These are phyloP conservation scores for Heritiera littoralis DNA, from an alignment of 345 rosid genomes.

Conservation along the genomic window DNA sequence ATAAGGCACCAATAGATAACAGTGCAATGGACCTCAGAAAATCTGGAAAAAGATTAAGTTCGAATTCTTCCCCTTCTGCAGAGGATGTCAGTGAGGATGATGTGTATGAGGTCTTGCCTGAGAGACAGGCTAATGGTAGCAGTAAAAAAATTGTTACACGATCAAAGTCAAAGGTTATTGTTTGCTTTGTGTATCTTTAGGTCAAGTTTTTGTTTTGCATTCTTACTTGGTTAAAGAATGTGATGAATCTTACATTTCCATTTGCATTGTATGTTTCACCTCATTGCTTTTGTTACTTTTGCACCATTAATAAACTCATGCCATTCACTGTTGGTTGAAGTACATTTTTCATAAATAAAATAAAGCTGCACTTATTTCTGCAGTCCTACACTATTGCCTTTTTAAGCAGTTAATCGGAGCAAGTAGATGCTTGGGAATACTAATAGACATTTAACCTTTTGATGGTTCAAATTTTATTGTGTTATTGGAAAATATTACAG, in stretches of 20 bases:
- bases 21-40: constrained; percentile 22
- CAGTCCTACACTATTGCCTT: background rate
- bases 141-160: constrained; percentile 17
- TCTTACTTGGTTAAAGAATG: background rate
- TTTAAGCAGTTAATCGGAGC: background rate
- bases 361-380: background rate
- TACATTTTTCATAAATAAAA: constrained; percentile 9
- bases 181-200: background rate
- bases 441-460: no score
- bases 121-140: constrained; percentile 27
- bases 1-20: constrained; percentile 13
- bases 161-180: constrained; percentile 40
- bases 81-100: constrained; percentile 35
- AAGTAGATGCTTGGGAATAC: background rate
- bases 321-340: background rate
- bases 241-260: background rate
- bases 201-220: background rate
- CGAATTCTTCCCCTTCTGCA: constrained; percentile 13
- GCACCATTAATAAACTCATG: background rate
- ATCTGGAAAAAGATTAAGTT: constrained; percentile 33
- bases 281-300: background rate
- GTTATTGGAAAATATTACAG: background rate
- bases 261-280: background rate
- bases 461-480: background rate
- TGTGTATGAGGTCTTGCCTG: constrained; percentile 28